Conservation (phyloP, 164 flowering plant genomes). For the Aristolochia californica region DNA sequence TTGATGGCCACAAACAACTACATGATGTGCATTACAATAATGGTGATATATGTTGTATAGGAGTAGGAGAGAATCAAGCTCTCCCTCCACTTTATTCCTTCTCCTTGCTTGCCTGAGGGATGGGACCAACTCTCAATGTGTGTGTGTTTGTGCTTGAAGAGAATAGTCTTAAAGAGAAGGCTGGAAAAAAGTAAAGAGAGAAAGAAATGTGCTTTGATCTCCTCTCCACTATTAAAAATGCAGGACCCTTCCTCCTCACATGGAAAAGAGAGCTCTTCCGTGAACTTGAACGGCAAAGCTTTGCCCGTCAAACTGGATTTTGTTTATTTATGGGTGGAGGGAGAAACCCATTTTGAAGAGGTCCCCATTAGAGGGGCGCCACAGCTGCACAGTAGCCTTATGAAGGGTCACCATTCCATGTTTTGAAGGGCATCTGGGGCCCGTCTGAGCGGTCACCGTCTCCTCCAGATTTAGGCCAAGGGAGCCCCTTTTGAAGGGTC, state of each 20-base stretch:
- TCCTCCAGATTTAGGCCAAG: constrained; percentile 5
- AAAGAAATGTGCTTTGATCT: constrained; percentile 15
- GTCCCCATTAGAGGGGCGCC: no score
- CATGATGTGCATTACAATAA: constrained; percentile 17
- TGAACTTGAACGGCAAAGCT: constrained; percentile 18
- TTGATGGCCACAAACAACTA: constrained; percentile 28
- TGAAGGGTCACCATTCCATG: constrained; percentile 1
- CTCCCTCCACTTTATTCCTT: constrained; percentile 31
- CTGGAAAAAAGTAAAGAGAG: constrained; percentile 27
- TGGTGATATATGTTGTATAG: constrained; percentile 16
- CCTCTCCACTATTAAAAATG: constrained; percentile 11
- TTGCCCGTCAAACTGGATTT: constrained; percentile 13
- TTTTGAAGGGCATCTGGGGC: not conserved
- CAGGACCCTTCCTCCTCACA: constrained; percentile 28
- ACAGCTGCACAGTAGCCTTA: not conserved
- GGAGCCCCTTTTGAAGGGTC: constrained; percentile 37
- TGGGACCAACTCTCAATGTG: constrained; percentile 49
- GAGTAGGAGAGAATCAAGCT: constrained; percentile 21
- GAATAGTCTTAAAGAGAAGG: constrained; percentile 66
- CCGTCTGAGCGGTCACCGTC: constrained; percentile 5
- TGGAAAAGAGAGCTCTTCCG: constrained; percentile 67
- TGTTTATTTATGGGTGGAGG: no score
- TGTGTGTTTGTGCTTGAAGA: constrained; percentile 33
- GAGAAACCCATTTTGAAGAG: no score
- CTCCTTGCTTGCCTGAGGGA: constrained; percentile 27